Conservation (phyloP, 352 stramenopile species). For the Pythium graminicola region DNA sequence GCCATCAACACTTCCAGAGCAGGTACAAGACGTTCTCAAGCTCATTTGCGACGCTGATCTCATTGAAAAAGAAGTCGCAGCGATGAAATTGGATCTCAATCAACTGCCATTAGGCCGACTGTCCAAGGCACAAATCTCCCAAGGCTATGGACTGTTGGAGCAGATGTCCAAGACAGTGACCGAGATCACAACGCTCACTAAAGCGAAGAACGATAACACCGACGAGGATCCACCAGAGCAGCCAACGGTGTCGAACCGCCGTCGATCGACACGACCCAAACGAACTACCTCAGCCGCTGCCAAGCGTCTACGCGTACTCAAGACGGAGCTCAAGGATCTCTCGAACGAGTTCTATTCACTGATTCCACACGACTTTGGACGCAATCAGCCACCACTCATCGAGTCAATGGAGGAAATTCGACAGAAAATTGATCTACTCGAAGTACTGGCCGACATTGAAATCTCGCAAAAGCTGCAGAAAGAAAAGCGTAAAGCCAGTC, state of each 20-base stretch:
- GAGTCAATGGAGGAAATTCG: slow-evolving; percentile 42
- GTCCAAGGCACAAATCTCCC: slow-evolving; percentile 56
- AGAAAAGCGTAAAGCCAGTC: slow-evolving; percentile 8
- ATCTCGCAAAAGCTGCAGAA: slow-evolving; percentile 54
- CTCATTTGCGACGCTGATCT: slow-evolving; percentile 27
- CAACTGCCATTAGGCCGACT: slow-evolving; percentile 30
- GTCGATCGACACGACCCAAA: slow-evolving; percentile 1
- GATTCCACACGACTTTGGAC: slow-evolving; percentile 63
- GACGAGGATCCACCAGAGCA: slow-evolving; percentile 6
- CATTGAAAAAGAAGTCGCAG: slow-evolving; percentile 26
- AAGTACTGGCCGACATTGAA: slow-evolving; percentile 53
- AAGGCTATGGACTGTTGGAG: slow-evolving; percentile 53
- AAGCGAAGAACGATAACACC: background rate
- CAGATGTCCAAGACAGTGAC: slow-evolving; percentile 36
- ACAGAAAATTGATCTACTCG: slow-evolving; percentile 52
- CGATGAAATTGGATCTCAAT: slow-evolving; percentile 32
- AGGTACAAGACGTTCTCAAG: slow-evolving; percentile 22
- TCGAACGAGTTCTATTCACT: slow-evolving; percentile 67
- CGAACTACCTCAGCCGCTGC: slow-evolving; percentile 3
- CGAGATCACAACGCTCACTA: slow-evolving; percentile 33
- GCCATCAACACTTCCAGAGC: slow-evolving; percentile 6
- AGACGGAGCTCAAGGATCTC: slow-evolving; percentile 37
- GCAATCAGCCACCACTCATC: slow-evolving; percentile 41
- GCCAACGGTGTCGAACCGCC: background rate
- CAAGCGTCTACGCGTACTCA: slow-evolving; percentile 18